phyloP scores from a whole-genome alignment of 306 rosid genomes.

The Fragaria vesca region DNA sequence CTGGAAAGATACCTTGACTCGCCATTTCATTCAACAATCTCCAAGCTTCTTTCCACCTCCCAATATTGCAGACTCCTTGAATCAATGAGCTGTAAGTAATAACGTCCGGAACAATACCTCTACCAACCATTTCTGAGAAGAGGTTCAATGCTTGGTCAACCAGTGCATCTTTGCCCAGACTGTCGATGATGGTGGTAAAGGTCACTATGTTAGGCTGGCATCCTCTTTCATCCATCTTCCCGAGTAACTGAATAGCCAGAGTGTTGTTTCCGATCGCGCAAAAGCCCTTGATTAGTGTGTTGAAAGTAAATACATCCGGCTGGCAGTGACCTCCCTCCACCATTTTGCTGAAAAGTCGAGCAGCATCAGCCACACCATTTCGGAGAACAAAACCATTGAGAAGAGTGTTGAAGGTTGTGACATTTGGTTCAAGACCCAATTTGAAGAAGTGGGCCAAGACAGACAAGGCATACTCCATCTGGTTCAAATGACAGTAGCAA shows the following conservation, averaged over 20 bases:
- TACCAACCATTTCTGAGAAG: no score
- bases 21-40: not conserved
- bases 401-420: constrained; percentile 18
- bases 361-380: constrained; percentile 14
- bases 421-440: constrained; percentile 17
- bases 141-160: not conserved
- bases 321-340: constrained; percentile 17
- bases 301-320: constrained; percentile 20
- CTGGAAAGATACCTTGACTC: not conserved
- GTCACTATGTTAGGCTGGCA: no score
- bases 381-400: constrained; percentile 33
- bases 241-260: not conserved
- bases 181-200: no score
- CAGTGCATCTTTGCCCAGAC: not conserved
- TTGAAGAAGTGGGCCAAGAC: constrained; percentile 31
- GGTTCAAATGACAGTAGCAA: constrained; percentile 30
- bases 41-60: not conserved
- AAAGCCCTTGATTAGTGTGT: not conserved
- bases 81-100: not conserved
- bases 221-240: not conserved
- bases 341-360: not conserved
- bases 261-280: not conserved
- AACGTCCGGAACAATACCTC: not conserved
- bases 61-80: not conserved
- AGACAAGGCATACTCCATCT: constrained; percentile 8